Percentiles rank a stretch among this genome's conserved stretches.
Evolutionary conservation across 1,284 basidiomycete species (phyloP).

Genomic region (Pisolithus thermaeus): DNA sequence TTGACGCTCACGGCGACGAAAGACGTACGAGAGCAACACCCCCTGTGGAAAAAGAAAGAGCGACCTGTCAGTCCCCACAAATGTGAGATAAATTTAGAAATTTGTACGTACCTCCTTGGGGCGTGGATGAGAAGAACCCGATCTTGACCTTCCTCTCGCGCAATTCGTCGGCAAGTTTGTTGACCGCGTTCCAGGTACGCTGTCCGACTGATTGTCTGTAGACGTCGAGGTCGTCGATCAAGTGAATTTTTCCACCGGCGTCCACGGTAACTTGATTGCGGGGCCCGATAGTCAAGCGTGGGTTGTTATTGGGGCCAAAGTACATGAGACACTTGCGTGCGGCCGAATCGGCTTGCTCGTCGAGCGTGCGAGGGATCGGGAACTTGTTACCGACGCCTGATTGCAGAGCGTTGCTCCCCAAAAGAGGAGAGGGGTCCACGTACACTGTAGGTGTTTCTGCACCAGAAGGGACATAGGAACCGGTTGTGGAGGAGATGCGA

Average conservation of each 20-base stretch:
- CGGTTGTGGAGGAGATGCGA: conserved; percentile 69
- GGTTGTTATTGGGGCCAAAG: conserved; percentile 75
- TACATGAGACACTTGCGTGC: conserved; percentile 78
- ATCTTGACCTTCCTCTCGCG: conserved; percentile 80
- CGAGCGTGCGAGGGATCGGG: conserved; percentile 68
- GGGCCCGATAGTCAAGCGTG: conserved; percentile 69
- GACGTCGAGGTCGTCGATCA: conserved; percentile 70
- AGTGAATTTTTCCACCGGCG: conserved; percentile 71
- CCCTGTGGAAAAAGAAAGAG: conserved; percentile 39
- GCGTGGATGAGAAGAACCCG: conserved; percentile 86
- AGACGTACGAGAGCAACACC: conserved; percentile 77
- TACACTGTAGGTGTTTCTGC: conserved; percentile 67
- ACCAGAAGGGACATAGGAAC: conserved; percentile 68
- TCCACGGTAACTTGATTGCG: conserved; percentile 79
- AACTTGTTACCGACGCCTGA: conserved; percentile 48
- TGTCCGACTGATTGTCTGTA: conserved; percentile 61
- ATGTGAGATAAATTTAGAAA: conserved; percentile 8
- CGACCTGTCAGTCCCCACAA: conserved; percentile 21
- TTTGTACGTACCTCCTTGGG: conserved; percentile 65
- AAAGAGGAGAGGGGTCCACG: conserved; percentile 45
- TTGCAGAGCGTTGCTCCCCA: conserved; percentile 35
- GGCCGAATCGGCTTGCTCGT: conserved; percentile 79
- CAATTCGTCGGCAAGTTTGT: conserved; percentile 74
- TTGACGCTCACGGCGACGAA: conserved; percentile 8
- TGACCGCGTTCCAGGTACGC: conserved; percentile 73